phyloP scores from a whole-genome alignment of 2,329 filamentous ascomycete genomes.

The Sclerotinia minor region DNA sequence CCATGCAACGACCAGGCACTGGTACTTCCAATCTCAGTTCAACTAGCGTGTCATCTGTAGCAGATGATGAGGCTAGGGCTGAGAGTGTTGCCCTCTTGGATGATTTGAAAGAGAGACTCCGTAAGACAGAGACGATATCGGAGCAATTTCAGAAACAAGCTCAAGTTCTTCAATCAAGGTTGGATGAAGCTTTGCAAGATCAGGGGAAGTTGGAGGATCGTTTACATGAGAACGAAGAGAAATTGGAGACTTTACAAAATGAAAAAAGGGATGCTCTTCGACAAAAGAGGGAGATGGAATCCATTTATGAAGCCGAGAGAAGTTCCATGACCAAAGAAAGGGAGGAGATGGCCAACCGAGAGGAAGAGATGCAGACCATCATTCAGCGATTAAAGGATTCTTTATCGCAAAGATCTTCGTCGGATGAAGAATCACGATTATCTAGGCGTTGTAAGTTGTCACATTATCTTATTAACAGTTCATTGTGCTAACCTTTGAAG shows the following conservation, averaged over 20 bases:
- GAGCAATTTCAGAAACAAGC: conserved; percentile 82
- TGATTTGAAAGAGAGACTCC: conserved; percentile 78
- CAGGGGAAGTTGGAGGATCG: conserved; percentile 86
- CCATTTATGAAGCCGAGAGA: conserved; percentile 87
- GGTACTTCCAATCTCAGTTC: conserved; percentile 40
- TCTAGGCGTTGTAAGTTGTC: conserved; percentile 57
- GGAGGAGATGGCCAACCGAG: conserved; percentile 78
- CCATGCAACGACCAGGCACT: conserved; percentile 58
- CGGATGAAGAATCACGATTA: conserved; percentile 55
- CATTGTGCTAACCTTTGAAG: conserved; percentile 33
- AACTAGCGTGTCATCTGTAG: conserved; percentile 46
- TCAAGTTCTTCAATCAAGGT: conserved; percentile 77
- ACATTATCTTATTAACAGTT: neutral
- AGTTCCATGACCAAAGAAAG: conserved; percentile 87
- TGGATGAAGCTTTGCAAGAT: conserved; percentile 82
- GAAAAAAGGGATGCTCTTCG: conserved; percentile 82
- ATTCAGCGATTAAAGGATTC: conserved; percentile 92
- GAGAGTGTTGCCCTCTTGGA: conserved; percentile 78
- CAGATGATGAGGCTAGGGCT: conserved; percentile 72
- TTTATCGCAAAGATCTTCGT: conserved; percentile 70
- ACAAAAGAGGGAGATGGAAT: conserved; percentile 87
- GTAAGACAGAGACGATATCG: conserved; percentile 74
- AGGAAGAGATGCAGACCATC: conserved; percentile 87
- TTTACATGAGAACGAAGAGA: conserved; percentile 81
- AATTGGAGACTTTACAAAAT: conserved; percentile 75